These are phyloP conservation scores for Skeletonema costatum DNA, from an alignment of 108 stramenopile species.

Conservation along the genomic window DNA sequence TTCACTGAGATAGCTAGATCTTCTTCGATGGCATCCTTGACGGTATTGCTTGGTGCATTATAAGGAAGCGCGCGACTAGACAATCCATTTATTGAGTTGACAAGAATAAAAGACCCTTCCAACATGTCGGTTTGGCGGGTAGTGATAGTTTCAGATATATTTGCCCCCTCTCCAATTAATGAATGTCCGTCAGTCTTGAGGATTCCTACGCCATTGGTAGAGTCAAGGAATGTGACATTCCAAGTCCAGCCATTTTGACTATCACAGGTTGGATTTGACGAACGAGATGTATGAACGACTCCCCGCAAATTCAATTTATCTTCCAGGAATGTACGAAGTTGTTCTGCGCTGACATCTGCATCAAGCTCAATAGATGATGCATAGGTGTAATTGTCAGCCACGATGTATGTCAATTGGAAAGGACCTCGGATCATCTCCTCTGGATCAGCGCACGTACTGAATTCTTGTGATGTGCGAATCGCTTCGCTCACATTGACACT, in stretches of 20 bases:
- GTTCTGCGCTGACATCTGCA: conserved; percentile 40
- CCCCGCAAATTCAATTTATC: conserved; percentile 50
- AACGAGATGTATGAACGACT: conserved; percentile 40
- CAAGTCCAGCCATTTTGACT: conserved; percentile 69
- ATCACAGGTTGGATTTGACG: conserved; percentile 55
- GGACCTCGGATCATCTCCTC: conserved; percentile 51
- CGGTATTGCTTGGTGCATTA: conserved; percentile 17
- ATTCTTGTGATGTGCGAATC: conserved; percentile 47
- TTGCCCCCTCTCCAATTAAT: conserved; percentile 42
- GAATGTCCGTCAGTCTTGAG: conserved; percentile 44
- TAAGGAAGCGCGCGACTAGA: conserved; percentile 28
- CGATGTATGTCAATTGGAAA: conserved; percentile 41
- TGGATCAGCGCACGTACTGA: conserved; percentile 54
- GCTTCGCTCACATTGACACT: conserved; percentile 38
- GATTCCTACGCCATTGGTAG: conserved; percentile 12
- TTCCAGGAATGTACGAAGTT: conserved; percentile 47
- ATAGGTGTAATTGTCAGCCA: conserved; percentile 24
- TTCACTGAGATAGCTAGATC: conserved; percentile 51
- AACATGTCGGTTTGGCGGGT: conserved; percentile 45
- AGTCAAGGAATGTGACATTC: conserved; percentile 67
- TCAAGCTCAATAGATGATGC: conserved; percentile 36
- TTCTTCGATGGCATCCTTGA: conserved; percentile 52
- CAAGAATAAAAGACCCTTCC: conserved; percentile 50
- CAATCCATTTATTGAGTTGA: conserved; percentile 42
- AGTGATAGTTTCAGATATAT: conserved; percentile 30